phyloP scores from a whole-genome alignment of 2,329 filamentous ascomycete genomes.

The Ascosphaera apis region DNA sequence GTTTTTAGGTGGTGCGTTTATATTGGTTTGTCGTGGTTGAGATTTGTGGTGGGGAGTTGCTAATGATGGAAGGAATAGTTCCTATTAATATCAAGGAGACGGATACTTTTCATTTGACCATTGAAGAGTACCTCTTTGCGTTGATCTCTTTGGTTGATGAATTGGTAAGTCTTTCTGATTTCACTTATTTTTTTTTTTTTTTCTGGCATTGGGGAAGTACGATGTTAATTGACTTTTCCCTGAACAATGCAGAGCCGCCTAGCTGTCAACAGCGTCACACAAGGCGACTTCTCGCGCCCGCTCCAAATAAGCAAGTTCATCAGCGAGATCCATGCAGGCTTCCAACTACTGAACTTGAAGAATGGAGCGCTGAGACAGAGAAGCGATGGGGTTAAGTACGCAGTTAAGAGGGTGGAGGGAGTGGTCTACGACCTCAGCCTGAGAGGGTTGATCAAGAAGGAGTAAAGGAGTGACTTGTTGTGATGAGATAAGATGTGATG shows the following conservation, averaged over 20 bases:
- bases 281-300: constrained; percentile 69
- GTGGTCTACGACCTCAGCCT: constrained; percentile 90
- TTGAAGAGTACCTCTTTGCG: constrained; percentile 87
- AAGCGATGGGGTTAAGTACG: constrained; percentile 88
- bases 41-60: constrained; percentile 1
- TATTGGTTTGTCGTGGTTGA: neutral
- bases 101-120: constrained; percentile 83
- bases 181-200: constrained; percentile 1
- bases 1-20: constrained; percentile 42
- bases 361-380: constrained; percentile 76
- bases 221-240: too few species aligned
- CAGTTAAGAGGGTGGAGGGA: constrained; percentile 94
- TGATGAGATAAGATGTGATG: too few species aligned
- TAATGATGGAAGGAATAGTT: constrained; percentile 28
- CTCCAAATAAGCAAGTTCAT: constrained; percentile 76
- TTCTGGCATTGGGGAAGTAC: too few species aligned
- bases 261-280: constrained; percentile 80
- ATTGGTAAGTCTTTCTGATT: constrained; percentile 28
- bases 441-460: constrained; percentile 49
- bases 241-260: constrained; percentile 42
- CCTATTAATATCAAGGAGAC: constrained; percentile 76
- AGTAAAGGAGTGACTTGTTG: too few species aligned
- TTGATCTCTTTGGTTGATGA: constrained; percentile 77
- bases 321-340: constrained; percentile 86
- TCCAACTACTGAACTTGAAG: constrained; percentile 93